Evolutionary conservation across 2,329 filamentous ascomycete genomes (phyloP).

Genomic region (Fusarium pseudoanthophilum): DNA sequence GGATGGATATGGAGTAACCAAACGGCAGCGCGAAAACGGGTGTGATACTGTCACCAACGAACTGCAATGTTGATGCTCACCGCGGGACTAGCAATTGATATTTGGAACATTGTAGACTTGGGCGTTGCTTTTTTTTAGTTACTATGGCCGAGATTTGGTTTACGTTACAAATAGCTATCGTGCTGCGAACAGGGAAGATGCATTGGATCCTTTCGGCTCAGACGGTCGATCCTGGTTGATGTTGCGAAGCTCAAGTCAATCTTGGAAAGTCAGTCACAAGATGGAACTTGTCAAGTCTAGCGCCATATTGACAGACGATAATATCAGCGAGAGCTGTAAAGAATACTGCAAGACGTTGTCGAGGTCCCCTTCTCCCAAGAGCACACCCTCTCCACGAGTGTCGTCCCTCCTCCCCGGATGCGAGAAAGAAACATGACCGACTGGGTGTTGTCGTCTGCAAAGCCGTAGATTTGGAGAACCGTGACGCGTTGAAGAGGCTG

Average conservation of each 20-base stretch:
- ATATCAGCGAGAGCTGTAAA: not conserved
- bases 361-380: not conserved
- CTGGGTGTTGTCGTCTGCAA: not conserved
- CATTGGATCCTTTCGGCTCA: not conserved
- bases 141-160: not conserved
- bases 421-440: not conserved
- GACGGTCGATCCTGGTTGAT: not conserved
- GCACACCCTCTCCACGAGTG: not conserved
- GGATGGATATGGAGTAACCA: not conserved
- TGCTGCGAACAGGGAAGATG: not conserved
- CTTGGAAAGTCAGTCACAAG: conserved; percentile 10
- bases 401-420: not conserved
- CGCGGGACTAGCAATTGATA: not conserved
- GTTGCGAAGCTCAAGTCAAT: not conserved
- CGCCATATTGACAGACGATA: not conserved
- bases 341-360: not conserved
- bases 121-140: not conserved
- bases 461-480: not conserved
- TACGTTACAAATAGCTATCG: not conserved
- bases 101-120: no score
- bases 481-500: no score
- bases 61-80: not conserved
- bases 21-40: not conserved
- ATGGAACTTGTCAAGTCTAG: conserved; percentile 35
- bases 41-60: not conserved